These are phyloP conservation scores for Fomitopsis betulina DNA, from an alignment of 1,284 basidiomycete species.

Conservation along the genomic window DNA sequence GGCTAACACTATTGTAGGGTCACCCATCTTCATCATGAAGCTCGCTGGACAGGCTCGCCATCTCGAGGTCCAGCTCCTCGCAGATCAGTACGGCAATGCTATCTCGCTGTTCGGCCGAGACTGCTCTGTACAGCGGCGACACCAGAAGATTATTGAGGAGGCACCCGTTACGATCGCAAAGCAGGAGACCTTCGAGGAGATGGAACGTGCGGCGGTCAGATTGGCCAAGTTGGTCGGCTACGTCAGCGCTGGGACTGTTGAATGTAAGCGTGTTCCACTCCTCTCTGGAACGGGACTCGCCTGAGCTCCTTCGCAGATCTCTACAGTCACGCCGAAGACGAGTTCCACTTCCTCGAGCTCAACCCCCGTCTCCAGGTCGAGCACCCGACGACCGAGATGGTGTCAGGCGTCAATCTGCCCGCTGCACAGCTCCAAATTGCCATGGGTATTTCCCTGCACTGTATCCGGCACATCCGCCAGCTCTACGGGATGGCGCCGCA, in stretches of 20 bases:
- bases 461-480: slow-evolving; percentile 94
- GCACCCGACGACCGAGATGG: slow-evolving; percentile 99
- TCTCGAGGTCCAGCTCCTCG: slow-evolving; percentile 96
- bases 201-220: slow-evolving; percentile 98
- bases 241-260: slow-evolving; percentile 98
- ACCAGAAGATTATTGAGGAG: slow-evolving; percentile 99
- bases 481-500: slow-evolving; percentile 93
- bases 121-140: slow-evolving; percentile 98
- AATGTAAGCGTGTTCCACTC: slow-evolving; percentile 56
- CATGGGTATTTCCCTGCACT: slow-evolving; percentile 97
- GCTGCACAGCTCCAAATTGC: slow-evolving; percentile 97
- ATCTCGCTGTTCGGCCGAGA: slow-evolving; percentile 99
- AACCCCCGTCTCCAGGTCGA: slow-evolving; percentile 99
- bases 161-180: slow-evolving; percentile 98
- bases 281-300: neutral
- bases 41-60: slow-evolving; percentile 96
- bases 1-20: slow-evolving; percentile 51
- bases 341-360: slow-evolving; percentile 97
- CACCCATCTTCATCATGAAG: slow-evolving; percentile 99
- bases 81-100: slow-evolving; percentile 99
- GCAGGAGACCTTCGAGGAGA: slow-evolving; percentile 87
- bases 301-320: slow-evolving; percentile 55
- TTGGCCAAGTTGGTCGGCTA: slow-evolving; percentile 98
- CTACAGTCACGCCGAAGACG: slow-evolving; percentile 91
- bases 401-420: slow-evolving; percentile 96